phyloP scores from a whole-genome alignment of 2,329 filamentous ascomycete species.

The Colletotrichum eleusines region DNA sequence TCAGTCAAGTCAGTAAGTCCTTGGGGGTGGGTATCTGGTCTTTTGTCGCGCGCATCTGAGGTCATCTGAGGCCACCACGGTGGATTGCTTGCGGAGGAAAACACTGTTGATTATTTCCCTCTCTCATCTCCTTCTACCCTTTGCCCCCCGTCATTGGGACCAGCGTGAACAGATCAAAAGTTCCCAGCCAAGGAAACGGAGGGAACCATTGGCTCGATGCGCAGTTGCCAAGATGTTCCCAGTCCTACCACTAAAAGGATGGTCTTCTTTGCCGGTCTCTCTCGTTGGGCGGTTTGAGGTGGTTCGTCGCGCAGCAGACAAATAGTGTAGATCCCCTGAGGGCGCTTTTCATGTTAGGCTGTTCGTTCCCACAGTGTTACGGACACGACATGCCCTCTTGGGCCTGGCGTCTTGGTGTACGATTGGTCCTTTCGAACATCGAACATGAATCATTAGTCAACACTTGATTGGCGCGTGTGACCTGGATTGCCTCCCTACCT shows the following conservation, averaged over 20 bases:
- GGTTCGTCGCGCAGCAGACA: slow-evolving; percentile 1
- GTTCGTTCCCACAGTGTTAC: not conserved
- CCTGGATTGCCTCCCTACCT: not conserved
- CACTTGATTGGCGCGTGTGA: too few relatives aligned
- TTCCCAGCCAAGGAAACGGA: slow-evolving; percentile 23
- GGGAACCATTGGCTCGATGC: not conserved
- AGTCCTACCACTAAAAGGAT: slow-evolving; percentile 21
- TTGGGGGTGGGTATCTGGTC: not conserved
- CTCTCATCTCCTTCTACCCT: not conserved
- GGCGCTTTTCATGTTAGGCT: too few relatives aligned
- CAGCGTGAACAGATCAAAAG: slow-evolving; percentile 22
- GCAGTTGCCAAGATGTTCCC: slow-evolving; percentile 1
- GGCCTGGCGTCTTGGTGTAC: not conserved
- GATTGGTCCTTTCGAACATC: not conserved
- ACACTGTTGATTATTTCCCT: not conserved
- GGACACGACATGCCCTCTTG: not conserved
- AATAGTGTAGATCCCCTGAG: not conserved
- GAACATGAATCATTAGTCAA: not conserved
- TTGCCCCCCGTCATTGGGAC: not conserved
- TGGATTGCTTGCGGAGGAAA: too few relatives aligned
- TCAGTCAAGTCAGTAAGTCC: not conserved
- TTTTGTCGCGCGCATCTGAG: not conserved
- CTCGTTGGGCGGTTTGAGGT: not conserved
- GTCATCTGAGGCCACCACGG: too few relatives aligned
- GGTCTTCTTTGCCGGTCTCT: too few relatives aligned